Evolutionary conservation across 2,329 filamentous ascomycete genomes (phyloP).

Genomic region (Orbilia ellipsospora): DNA sequence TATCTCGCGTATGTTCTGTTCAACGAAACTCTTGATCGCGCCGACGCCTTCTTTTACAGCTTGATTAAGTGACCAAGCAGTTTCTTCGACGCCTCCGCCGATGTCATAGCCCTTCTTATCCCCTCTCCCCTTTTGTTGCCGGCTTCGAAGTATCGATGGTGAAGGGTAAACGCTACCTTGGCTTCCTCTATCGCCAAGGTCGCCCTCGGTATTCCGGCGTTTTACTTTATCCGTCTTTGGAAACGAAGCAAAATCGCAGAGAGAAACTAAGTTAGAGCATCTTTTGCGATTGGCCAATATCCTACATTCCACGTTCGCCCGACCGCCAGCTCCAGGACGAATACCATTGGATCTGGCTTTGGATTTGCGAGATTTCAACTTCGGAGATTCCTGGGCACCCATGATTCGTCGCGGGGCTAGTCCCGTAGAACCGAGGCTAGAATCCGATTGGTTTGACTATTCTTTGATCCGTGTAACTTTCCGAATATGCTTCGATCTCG

Average conservation of each 20-base stretch:
- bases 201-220: no score
- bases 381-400: neutral
- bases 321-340: neutral
- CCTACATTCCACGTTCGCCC: neutral
- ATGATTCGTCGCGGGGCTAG: neutral
- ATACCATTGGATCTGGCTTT: neutral
- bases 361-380: neutral
- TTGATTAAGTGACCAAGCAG: slow-evolving; percentile 17
- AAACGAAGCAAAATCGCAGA: no score
- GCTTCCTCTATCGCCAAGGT: no score
- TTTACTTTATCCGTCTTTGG: no score
- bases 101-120: no score
- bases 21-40: slow-evolving; percentile 21
- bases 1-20: slow-evolving; percentile 27
- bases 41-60: slow-evolving; percentile 8
- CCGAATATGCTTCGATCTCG: neutral
- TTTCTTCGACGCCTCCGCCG: neutral
- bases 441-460: slow-evolving; percentile 16
- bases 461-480: slow-evolving; percentile 27
- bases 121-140: no score
- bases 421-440: neutral
- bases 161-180: no score
- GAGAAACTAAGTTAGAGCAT: neutral
- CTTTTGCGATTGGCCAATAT: neutral
- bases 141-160: no score